A percentile compares a stretch with the other conserved stretches of the same genome.
These are phyloP conservation scores for Aspergillus bombycis DNA, from an alignment of 2,329 filamentous ascomycete genomes.

Conservation along the genomic window DNA sequence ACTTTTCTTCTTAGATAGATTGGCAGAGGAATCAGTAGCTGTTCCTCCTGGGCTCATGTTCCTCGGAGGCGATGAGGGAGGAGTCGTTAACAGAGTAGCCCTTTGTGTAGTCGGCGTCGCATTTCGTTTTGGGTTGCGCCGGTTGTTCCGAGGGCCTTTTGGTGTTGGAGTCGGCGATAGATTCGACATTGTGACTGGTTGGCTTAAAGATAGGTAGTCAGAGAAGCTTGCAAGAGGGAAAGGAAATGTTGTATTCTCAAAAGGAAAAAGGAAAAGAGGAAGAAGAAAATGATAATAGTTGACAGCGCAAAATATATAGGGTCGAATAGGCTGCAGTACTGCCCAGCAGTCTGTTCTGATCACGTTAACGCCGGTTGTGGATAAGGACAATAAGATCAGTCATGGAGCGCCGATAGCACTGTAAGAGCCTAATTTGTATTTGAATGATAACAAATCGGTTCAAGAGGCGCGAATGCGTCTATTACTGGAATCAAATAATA, in stretches of 20 bases:
- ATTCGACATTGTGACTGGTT: slow-evolving; percentile 49
- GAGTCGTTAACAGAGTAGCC: slow-evolving; percentile 33
- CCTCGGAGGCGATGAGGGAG: slow-evolving; percentile 41
- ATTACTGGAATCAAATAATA: slow-evolving; percentile 21
- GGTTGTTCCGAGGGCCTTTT: slow-evolving; percentile 42
- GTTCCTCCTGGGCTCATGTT: slow-evolving; percentile 35
- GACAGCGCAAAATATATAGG: slow-evolving; percentile 16
- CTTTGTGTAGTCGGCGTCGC: slow-evolving; percentile 37
- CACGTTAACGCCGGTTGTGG: slow-evolving; percentile 27
- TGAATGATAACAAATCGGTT: slow-evolving; percentile 14
- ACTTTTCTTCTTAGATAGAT: slow-evolving; percentile 41
- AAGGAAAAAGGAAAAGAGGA: slow-evolving; percentile 10
- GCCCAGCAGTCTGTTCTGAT: slow-evolving; percentile 39
- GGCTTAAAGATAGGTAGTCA: slow-evolving; percentile 57
- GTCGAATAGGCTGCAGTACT: slow-evolving; percentile 28
- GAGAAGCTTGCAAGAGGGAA: slow-evolving; percentile 33
- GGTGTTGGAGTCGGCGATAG: slow-evolving; percentile 42
- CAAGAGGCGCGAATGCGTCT: slow-evolving; percentile 17
- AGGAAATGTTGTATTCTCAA: slow-evolving; percentile 14
- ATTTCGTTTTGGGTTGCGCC: slow-evolving; percentile 40
- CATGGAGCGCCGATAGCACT: slow-evolving; percentile 4
- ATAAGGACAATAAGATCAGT: slow-evolving; percentile 10
- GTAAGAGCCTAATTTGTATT: background rate
- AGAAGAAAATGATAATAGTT: slow-evolving; percentile 23
- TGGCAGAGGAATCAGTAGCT: slow-evolving; percentile 34